These are phyloP conservation scores for Luffa aegyptiaca DNA, from an alignment of 306 rosid species.

Conservation along the genomic window DNA sequence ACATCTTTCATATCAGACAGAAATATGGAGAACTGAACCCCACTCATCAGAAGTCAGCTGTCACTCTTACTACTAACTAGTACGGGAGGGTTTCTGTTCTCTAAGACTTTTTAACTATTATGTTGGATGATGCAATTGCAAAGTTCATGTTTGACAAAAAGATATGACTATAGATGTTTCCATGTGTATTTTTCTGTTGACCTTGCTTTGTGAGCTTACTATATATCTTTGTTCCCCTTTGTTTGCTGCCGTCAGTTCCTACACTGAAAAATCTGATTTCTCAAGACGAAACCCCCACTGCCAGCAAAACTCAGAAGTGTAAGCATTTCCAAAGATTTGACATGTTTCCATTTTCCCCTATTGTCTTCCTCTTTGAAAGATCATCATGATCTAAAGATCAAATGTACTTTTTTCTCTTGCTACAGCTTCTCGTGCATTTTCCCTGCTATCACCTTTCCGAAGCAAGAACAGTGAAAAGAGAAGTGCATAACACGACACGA, in stretches of 20 bases:
- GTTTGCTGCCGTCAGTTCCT: constrained; percentile 38
- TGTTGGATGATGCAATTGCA: background rate
- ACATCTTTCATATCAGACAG: background rate
- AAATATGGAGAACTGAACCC: background rate
- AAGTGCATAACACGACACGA: constrained; percentile 26
- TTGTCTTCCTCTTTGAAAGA: constrained; percentile 1
- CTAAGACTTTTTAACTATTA: background rate
- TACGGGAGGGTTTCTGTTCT: background rate
- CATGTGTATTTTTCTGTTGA: background rate
- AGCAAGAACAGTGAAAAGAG: constrained; percentile 74
- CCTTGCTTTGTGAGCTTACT: background rate
- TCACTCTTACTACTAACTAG: background rate
- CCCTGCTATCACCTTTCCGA: constrained; percentile 86
- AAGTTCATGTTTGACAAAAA: background rate
- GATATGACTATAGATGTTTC: background rate
- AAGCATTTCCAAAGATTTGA: constrained; percentile 25
- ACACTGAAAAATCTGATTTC: constrained; percentile 84
- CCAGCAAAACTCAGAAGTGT: constrained; percentile 62
- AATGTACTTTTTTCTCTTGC: constrained; percentile 14
- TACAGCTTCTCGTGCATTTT: constrained; percentile 84
- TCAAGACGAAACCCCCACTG: constrained; percentile 67
- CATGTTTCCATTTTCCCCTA: constrained; percentile 2
- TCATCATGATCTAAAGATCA: constrained; percentile 3
- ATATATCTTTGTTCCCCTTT: background rate
- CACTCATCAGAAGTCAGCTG: background rate